Evolutionary conservation across 768 basidiomycete genomes (phyloP), one percentile per base, ranked within the genome.

Genomic region (Termitomyces sp.): DNA sequence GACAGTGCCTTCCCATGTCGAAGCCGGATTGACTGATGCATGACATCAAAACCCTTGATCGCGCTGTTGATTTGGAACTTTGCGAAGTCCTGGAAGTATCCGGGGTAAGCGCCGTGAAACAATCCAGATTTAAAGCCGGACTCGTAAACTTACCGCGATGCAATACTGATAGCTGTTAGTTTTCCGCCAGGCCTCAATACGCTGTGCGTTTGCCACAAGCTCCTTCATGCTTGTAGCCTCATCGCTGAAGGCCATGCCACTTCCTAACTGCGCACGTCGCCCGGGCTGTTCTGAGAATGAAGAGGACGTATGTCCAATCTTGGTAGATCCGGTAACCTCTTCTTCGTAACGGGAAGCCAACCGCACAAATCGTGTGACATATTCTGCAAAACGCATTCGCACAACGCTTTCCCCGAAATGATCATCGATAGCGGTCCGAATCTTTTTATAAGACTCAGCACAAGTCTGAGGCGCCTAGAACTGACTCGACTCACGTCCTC

Each of bases 181-280:
- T 66, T 82, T 82, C 60, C 90, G 77, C 96, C 96, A 99, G 8
- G 89, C 95, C 66, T 98, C 97, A 38, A 98, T 93, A 35, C 96
- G 82, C 63, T 85, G 84, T 1, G 87, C 84, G 62, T 95, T 94
- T 32, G 79, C 76, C 41, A 79, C 76, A 53, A 97, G 75, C 68
- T 99, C 96, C 60, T 81, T 83, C 58, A 77, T 64, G 44, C 84
- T 84, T 12, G 77, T 70, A 0, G 68, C 68, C 21, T 96, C 94
- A 56, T 96, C 94, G 14, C 74, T 69, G 66, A 95, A 93, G 6
- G 86, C 82, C 16, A 89, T 78, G 2, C 96, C 96, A 55, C 87
- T 88, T 9, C 97, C 96, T 17, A 98, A 75, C 31, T 79, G 77
- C 11, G 76, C 66, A 37, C 67, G 66, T 52, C 77, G 71, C 17